Conservation (phyloP, 495 filamentous ascomycete genomes). For the Talaromyces trachyspermus region DNA sequence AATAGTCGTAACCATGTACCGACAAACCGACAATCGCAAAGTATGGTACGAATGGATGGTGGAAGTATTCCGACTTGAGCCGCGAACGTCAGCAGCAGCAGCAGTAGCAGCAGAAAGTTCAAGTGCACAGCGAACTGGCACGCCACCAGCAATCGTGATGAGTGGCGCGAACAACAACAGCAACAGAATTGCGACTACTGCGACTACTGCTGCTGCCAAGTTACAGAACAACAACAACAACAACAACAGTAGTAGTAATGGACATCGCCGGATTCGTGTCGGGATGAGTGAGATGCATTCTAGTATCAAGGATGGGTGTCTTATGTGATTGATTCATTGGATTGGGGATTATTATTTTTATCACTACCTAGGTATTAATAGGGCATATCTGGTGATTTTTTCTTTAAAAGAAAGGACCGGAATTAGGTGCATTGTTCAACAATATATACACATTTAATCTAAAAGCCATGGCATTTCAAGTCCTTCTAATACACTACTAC, state of each 20-base stretch:
- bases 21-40: constrained; percentile 87
- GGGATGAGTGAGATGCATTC: constrained; percentile 80
- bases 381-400: no score
- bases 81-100: constrained; percentile 10
- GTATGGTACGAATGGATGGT: constrained; percentile 99
- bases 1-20: constrained; percentile 86
- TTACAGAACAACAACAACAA: constrained; percentile 15
- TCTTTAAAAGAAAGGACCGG: no score
- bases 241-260: constrained; percentile 34
- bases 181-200: no score
- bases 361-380: no score
- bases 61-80: constrained; percentile 62
- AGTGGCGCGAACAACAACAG: constrained; percentile 24
- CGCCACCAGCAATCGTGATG: constrained; percentile 23
- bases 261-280: constrained; percentile 60
- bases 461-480: no score
- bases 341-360: no score
- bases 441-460: no score
- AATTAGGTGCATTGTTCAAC: no score
- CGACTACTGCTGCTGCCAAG: constrained; percentile 23
- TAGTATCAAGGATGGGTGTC: constrained; percentile 81
- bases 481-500: no score
- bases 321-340: constrained; percentile 56
- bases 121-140: constrained; percentile 7
- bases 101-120: no score